A percentile compares a stretch with the other conserved stretches of the same genome.
These are phyloP conservation scores for Hirsutella thompsonii DNA, from an alignment of 2,329 filamentous ascomycete genomes.

Conservation along the genomic window DNA sequence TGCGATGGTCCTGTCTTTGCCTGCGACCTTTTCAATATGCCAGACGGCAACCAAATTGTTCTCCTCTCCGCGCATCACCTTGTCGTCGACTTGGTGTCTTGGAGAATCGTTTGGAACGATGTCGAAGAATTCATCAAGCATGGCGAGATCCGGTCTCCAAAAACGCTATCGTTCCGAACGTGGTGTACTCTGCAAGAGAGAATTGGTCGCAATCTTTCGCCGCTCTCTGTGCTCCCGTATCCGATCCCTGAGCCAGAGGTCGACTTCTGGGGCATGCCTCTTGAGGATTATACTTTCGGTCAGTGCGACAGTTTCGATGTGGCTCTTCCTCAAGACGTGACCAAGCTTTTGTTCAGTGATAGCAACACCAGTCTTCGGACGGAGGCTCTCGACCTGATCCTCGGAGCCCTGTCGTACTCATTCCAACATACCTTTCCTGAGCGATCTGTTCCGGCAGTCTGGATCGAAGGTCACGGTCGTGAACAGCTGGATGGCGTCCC, in stretches of 20 bases:
- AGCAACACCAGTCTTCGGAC: slow-evolving; percentile 19
- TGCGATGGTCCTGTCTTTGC: slow-evolving; percentile 9
- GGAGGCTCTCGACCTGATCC: slow-evolving; percentile 24
- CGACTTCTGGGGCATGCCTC: slow-evolving; percentile 7
- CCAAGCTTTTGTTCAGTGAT: slow-evolving; percentile 7
- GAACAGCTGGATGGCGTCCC: slow-evolving; percentile 13
- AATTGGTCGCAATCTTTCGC: slow-evolving; percentile 1
- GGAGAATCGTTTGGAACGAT: slow-evolving; percentile 20
- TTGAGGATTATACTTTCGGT: slow-evolving; percentile 4
- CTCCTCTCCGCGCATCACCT: slow-evolving; percentile 8
- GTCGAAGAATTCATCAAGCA: slow-evolving; percentile 5
- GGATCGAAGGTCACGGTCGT: slow-evolving; percentile 28
- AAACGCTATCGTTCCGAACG: slow-evolving; percentile 17
- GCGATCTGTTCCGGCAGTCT: slow-evolving; percentile 20
- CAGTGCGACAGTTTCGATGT: slow-evolving; percentile 5
- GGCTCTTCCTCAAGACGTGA: background rate
- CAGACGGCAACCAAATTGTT: slow-evolving; percentile 3
- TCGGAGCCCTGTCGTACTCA: slow-evolving; percentile 19
- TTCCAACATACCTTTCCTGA: slow-evolving; percentile 21
- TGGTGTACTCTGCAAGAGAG: slow-evolving; percentile 13
- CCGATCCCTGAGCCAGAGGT: slow-evolving; percentile 6
- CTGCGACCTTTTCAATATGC: slow-evolving; percentile 7
- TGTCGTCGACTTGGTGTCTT: slow-evolving; percentile 33
- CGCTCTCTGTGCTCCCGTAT: slow-evolving; percentile 3
- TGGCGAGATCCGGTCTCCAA: slow-evolving; percentile 5